phyloP scores from a whole-genome alignment of 2,329 filamentous ascomycete genomes.

The Aspergillus thermomutatus region DNA sequence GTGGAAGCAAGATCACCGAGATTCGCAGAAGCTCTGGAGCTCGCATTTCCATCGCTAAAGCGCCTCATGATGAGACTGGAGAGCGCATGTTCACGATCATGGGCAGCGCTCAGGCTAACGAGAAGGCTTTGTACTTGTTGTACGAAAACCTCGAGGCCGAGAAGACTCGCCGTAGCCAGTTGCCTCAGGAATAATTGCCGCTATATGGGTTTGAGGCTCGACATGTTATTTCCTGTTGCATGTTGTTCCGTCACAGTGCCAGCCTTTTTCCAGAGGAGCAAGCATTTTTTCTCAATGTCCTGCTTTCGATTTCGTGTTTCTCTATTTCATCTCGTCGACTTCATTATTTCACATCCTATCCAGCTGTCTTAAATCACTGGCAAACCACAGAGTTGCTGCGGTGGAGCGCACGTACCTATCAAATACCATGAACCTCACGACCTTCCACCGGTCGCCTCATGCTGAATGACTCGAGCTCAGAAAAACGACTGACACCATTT shows the following conservation, averaged over 20 bases:
- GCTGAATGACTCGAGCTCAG: slow-evolving; percentile 18
- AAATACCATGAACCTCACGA: slow-evolving; percentile 22
- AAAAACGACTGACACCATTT: slow-evolving; percentile 10
- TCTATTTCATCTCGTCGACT: slow-evolving; percentile 13
- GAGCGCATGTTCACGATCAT: slow-evolving; percentile 99
- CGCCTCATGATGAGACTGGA: slow-evolving; percentile 92
- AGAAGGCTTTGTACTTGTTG: slow-evolving; percentile 90
- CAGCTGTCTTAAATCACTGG: slow-evolving; percentile 21
- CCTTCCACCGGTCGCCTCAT: slow-evolving; percentile 12
- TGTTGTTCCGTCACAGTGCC: neutral
- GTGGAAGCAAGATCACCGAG: slow-evolving; percentile 95
- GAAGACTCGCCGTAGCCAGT: slow-evolving; percentile 95
- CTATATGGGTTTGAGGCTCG: neutral
- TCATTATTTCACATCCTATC: slow-evolving; percentile 16
- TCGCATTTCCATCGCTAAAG: slow-evolving; percentile 95
- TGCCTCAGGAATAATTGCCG: slow-evolving; percentile 53
- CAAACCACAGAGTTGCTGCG: slow-evolving; percentile 24
- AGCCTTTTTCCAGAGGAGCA: neutral
- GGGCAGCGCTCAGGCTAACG: slow-evolving; percentile 88
- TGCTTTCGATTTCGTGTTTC: slow-evolving; percentile 19
- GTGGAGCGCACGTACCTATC: slow-evolving; percentile 21
- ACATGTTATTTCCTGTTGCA: neutral
- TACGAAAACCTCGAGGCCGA: slow-evolving; percentile 99
- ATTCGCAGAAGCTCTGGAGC: slow-evolving; percentile 96
- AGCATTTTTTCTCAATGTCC: slow-evolving; percentile 6